Conservation (phyloP, 495 filamentous ascomycete species). For the Talaromyces wortmannii region DNA sequence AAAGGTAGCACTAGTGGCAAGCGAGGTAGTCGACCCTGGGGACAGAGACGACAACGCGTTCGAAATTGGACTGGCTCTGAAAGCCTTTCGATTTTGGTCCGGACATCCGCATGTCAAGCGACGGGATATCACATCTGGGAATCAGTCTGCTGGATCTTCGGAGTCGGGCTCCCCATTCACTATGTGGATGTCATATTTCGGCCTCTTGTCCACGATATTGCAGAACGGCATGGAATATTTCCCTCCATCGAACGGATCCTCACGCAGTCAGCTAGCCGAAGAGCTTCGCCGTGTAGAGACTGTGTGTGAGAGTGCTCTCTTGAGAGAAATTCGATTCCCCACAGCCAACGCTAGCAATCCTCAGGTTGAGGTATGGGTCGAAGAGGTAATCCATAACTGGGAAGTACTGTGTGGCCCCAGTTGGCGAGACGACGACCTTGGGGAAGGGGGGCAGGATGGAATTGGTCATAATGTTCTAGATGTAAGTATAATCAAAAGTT, state of each 20-base stretch:
- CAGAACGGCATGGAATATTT: conserved; percentile 27
- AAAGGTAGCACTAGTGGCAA: conserved; percentile 60
- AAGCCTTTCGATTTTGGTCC: conserved; percentile 33
- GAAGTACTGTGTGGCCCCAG: conserved; percentile 61
- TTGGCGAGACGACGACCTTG: conserved; percentile 72
- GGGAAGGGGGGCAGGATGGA: conserved; percentile 66
- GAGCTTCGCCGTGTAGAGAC: conserved; percentile 71
- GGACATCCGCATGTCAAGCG: conserved; percentile 30
- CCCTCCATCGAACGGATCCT: conserved; percentile 22
- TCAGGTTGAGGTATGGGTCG: conserved; percentile 75
- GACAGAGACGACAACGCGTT: conserved; percentile 13
- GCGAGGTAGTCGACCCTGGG: conserved; percentile 43
- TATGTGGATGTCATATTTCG: conserved; percentile 78
- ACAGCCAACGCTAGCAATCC: conserved; percentile 66
- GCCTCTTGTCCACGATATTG: conserved; percentile 55
- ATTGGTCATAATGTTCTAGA: conserved; percentile 68
- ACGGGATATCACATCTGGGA: conserved; percentile 26
- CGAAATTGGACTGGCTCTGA: conserved; percentile 27
- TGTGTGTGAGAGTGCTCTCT: conserved; percentile 64
- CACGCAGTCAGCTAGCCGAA: conserved; percentile 55
- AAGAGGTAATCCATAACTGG: conserved; percentile 81
- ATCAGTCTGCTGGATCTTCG: conserved; percentile 5
- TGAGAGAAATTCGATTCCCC: conserved; percentile 73
- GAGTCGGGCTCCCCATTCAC: conserved; percentile 15
- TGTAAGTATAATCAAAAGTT: conserved; percentile 29